phyloP scores from a whole-genome alignment of 164 flowering plant genomes.

The Berberis vulgaris region DNA sequence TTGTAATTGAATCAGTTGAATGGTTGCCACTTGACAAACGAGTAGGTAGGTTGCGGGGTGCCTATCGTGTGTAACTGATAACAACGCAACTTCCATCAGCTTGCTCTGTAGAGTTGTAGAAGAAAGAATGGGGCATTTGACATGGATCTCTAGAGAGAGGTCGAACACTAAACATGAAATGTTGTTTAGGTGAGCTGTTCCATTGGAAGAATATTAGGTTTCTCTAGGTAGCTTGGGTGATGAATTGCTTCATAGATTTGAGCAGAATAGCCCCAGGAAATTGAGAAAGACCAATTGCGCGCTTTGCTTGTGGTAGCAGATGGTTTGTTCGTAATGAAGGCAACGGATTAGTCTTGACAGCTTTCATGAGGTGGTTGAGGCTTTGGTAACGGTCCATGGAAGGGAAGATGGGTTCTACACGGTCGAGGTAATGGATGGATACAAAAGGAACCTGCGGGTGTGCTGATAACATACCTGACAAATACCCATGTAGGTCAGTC shows the following conservation, averaged over 20 bases:
- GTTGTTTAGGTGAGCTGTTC: conserved; percentile 14
- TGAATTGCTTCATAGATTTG: conserved; percentile 45
- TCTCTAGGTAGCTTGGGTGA: conserved; percentile 32
- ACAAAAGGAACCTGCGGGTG: conserved; percentile 51
- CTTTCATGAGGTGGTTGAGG: conserved; percentile 40
- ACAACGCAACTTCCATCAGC: conserved; percentile 5
- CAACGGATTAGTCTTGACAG: conserved; percentile 31
- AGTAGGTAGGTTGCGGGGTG: conserved; percentile 21
- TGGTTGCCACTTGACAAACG: conserved; percentile 36
- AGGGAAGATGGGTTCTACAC: conserved; percentile 58
- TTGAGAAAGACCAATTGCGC: conserved; percentile 62
- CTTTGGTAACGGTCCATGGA: conserved; percentile 36
- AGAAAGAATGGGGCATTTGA: conserved; percentile 50
- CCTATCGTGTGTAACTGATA: conserved; percentile 27
- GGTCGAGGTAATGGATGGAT: conserved; percentile 64
- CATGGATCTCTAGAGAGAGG: conserved; percentile 31
- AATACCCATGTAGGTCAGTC: conserved; percentile 50
- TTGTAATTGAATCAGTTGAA: conserved; percentile 32
- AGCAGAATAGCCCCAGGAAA: conserved; percentile 70
- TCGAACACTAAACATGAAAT: conserved; percentile 50
- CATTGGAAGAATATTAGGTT: conserved; percentile 54
- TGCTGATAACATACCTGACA: conserved; percentile 52
- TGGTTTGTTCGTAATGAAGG: conserved; percentile 52
- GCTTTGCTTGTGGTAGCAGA: conserved; percentile 49
- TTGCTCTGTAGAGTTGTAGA: conserved; percentile 29